Base-by-base conservation (phyloP, 345 rosid species). In the Bruguiera gymnorhiza region DNA sequence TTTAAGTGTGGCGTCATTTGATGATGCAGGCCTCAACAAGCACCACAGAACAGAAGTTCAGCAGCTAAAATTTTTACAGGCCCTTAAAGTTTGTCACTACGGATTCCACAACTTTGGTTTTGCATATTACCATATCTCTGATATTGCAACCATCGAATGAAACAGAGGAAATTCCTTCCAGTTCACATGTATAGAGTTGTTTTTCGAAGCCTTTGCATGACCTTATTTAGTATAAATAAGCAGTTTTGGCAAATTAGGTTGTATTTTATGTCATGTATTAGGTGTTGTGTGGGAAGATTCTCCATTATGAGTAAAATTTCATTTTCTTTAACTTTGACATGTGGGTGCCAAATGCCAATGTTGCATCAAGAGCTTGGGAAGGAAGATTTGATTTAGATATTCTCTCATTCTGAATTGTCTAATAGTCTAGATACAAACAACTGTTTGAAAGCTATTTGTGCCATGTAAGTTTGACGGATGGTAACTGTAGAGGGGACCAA, bases 11-110 rank as follows among this genome's bases (percentile, higher is more conserved):
- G 61, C 50, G 62, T 52, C 57, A 61, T 43, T 73, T 64, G 36
- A 72, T 60, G 26, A 59, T 82, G 85, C 96, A 95, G 97, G 97
- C 85, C 70, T 83, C 97, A 50, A 77, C 96, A 56, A 92, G 97
- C 81, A 63, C 82, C 39, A 53, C 85, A 0, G 97, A 87, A 63
- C 80, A 74, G 79, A 94, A 94, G 84, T 86, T 86, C 82, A 87
- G 60, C 85, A 76, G 55, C 70, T 89, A 70, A 84, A 65, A 18
- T 59, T 18, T 57, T 60, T 15, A 53, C 52, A 66, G 26, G 31
- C 62, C 50, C n/a, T n/a, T 26, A 11, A 63, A 57, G 67, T 24
- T 32, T 31, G 66, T 51, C 34, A 62, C 29, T 59, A 27, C 63
- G 54, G 48, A 67, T 23, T 43, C 65, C 6, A 24, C 19, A 31